Conservation (phyloP, 2,329 filamentous ascomycete genomes). For the Trichothecium roseum region DNA sequence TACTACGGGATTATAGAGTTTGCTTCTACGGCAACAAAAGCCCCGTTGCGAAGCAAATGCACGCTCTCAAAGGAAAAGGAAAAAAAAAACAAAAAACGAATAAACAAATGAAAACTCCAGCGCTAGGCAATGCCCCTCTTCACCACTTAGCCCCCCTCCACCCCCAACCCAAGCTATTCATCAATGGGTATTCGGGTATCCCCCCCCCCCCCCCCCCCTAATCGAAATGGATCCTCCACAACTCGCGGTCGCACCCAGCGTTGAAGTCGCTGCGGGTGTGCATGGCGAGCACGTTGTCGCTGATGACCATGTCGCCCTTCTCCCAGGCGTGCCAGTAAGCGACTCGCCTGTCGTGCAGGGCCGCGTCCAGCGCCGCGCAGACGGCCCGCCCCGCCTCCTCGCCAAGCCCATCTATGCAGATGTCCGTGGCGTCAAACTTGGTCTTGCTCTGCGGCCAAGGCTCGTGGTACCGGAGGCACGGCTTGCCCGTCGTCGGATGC, state of each 20-base stretch:
- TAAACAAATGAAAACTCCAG: too few species aligned
- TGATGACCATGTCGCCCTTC: slow-evolving; percentile 42
- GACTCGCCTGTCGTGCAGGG: slow-evolving; percentile 38
- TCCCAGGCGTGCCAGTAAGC: slow-evolving; percentile 42
- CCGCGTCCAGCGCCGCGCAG: slow-evolving; percentile 26
- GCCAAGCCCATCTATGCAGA: slow-evolving; percentile 27
- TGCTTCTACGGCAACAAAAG: too few species aligned
- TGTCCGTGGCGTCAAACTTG: slow-evolving; percentile 33
- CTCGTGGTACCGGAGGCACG: slow-evolving; percentile 44
- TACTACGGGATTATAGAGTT: too few species aligned
- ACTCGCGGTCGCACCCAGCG: slow-evolving; percentile 30
- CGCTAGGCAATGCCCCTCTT: too few species aligned
- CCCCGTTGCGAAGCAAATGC: too few species aligned
- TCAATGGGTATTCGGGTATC: too few species aligned
- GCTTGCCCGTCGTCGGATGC: slow-evolving; percentile 32
- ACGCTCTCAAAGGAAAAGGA: too few species aligned
- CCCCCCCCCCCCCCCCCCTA: too few species aligned
- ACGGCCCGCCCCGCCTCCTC: slow-evolving; percentile 20
- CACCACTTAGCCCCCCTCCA: too few species aligned
- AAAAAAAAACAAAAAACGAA: too few species aligned
- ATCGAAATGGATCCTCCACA: slow-evolving; percentile 42
- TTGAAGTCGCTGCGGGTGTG: slow-evolving; percentile 37
- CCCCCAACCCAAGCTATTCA: too few species aligned
- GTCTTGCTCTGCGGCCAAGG: slow-evolving; percentile 43
- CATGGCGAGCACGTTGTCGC: slow-evolving; percentile 39